Percentiles rank a stretch among this genome's conserved stretches.
These are phyloP conservation scores for Cystobasidiaceae sp. DNA, from an alignment of 1,284 basidiomycete species.

Conservation along the genomic window DNA sequence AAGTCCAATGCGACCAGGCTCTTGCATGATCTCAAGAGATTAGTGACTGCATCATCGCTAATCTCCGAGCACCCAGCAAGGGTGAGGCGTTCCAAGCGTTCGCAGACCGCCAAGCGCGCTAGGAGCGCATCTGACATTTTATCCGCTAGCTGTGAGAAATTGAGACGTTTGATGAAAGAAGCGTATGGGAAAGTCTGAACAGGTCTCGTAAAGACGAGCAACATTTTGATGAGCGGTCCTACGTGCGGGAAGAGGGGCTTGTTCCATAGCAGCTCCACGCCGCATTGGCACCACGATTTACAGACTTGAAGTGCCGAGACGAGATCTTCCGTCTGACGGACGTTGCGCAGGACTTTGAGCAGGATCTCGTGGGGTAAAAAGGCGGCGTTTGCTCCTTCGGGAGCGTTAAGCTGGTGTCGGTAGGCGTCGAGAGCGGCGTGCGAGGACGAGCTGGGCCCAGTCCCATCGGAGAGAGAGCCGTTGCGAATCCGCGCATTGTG, in stretches of 20 bases:
- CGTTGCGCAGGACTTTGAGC: slow-evolving; percentile 83
- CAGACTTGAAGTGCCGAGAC: slow-evolving; percentile 74
- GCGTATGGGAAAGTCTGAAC: slow-evolving; percentile 81
- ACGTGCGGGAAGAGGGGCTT: slow-evolving; percentile 71
- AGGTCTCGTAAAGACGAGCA: slow-evolving; percentile 56
- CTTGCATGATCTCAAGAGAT: slow-evolving; percentile 59
- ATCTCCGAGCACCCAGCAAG: slow-evolving; percentile 75
- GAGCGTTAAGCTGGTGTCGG: neutral
- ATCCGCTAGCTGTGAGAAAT: slow-evolving; percentile 69
- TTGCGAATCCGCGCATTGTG: no score
- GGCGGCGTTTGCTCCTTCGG: slow-evolving; percentile 37
- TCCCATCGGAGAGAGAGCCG: no score
- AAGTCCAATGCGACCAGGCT: slow-evolving; percentile 86
- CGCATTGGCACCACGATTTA: slow-evolving; percentile 89
- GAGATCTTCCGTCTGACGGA: slow-evolving; percentile 69
- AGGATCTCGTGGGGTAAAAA: slow-evolving; percentile 80
- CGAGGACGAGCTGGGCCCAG: no score
- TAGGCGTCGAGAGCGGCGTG: neutral
- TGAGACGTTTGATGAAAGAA: slow-evolving; percentile 81
- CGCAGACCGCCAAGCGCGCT: slow-evolving; percentile 66
- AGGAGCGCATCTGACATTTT: slow-evolving; percentile 76
- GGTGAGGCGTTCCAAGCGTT: slow-evolving; percentile 82
- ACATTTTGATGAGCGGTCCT: slow-evolving; percentile 70
- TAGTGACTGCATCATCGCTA: slow-evolving; percentile 61
- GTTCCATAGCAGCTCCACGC: slow-evolving; percentile 93